Conservation (phyloP, 805 yeast species). For the Pichia ethanolica region DNA sequence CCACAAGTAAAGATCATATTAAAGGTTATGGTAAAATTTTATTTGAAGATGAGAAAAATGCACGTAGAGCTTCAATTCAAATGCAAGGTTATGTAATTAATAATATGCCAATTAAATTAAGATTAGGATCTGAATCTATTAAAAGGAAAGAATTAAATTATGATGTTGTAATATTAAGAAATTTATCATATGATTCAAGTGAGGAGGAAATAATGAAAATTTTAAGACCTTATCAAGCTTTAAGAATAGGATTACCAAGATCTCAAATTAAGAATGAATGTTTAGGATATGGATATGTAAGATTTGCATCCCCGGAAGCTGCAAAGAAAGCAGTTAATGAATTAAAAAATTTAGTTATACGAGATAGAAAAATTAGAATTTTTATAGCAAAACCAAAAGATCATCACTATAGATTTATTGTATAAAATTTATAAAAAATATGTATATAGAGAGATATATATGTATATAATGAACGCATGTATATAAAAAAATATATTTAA, state of each 20-base stretch:
- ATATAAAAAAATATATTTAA: too few relatives aligned
- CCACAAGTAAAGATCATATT: slow-evolving; percentile 12
- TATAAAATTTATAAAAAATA: slow-evolving; percentile 7
- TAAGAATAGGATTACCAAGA: slow-evolving; percentile 23
- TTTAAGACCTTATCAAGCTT: slow-evolving; percentile 21
- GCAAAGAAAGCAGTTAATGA: slow-evolving; percentile 40
- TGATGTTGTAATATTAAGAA: slow-evolving; percentile 22
- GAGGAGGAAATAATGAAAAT: slow-evolving; percentile 22
- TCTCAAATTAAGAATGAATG: slow-evolving; percentile 24
- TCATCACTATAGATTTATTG: slow-evolving; percentile 21
- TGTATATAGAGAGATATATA: too few relatives aligned
- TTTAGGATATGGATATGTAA: slow-evolving; percentile 55
- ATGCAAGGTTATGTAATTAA: slow-evolving; percentile 27
- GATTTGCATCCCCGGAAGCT: slow-evolving; percentile 38
- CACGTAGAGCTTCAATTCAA: slow-evolving; percentile 21
- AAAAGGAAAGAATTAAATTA: slow-evolving; percentile 7
- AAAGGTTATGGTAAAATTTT: slow-evolving; percentile 22
- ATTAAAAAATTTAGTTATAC: slow-evolving; percentile 35
- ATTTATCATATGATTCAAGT: slow-evolving; percentile 21
- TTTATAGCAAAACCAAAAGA: slow-evolving; percentile 20
- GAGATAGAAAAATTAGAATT: slow-evolving; percentile 37
- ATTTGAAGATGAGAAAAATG: slow-evolving; percentile 16
- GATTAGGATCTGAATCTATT: slow-evolving; percentile 13
- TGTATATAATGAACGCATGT: too few relatives aligned
- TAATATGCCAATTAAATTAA: slow-evolving; percentile 21